Evolutionary conservation across 164 flowering plant genomes (phyloP).

Genomic region (Protea cynaroides): DNA sequence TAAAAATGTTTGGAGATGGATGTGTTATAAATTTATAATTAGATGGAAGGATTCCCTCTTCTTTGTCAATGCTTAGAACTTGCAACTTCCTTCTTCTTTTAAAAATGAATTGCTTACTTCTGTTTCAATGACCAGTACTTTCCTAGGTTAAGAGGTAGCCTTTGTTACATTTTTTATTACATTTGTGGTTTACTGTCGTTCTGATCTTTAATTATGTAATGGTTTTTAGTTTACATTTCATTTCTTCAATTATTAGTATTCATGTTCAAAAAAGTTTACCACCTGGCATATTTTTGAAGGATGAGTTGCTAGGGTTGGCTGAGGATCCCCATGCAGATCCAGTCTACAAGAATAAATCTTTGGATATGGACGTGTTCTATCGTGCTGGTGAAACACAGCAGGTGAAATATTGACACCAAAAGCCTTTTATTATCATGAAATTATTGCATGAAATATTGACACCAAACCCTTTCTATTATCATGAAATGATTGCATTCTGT

Average conservation of each 20-base stretch:
- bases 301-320: constrained; percentile 84
- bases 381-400: constrained; percentile 86
- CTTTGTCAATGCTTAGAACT: too few species aligned
- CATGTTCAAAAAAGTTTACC: not conserved
- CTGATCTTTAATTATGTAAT: not conserved
- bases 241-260: not conserved
- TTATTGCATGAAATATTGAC: not conserved
- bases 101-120: not conserved
- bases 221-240: not conserved
- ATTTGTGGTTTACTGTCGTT: not conserved
- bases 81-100: not conserved
- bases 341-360: constrained; percentile 39
- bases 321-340: constrained; percentile 43
- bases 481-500: not conserved
- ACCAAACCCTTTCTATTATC: not conserved
- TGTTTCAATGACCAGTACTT: not conserved
- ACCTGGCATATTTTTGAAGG: constrained; percentile 34
- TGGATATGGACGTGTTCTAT: constrained; percentile 68
- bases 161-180: not conserved
- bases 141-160: not conserved
- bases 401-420: constrained; percentile 24
- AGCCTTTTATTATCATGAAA: too few species aligned
- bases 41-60: too few species aligned
- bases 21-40: too few species aligned
- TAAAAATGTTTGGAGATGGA: too few species aligned